Percentiles rank a stretch among this genome's conserved stretches.
Conservation (phyloP, 768 basidiomycete genomes). For the Termitomyces heimii region DNA sequence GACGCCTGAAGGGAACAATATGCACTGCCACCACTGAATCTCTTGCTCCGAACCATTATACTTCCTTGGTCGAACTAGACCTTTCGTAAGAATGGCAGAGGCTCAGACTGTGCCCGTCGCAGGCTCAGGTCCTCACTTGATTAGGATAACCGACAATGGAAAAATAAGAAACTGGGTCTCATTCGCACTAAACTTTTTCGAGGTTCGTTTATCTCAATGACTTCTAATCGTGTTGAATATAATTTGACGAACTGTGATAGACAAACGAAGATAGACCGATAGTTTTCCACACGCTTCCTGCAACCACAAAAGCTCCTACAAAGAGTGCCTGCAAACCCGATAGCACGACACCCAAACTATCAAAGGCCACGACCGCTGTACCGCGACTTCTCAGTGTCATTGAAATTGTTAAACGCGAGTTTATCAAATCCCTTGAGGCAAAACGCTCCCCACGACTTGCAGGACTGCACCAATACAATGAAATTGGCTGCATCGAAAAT, state of each 20-base stretch:
- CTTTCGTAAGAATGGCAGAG: not conserved
- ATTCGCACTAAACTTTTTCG: conserved; percentile 46
- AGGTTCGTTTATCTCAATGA: conserved; percentile 29
- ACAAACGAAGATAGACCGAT: conserved; percentile 42
- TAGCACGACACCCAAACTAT: conserved; percentile 10
- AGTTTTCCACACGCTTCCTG: conserved; percentile 56
- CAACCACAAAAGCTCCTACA: conserved; percentile 11
- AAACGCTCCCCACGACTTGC: conserved; percentile 32
- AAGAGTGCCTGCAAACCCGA: no score
- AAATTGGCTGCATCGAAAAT: conserved; percentile 52
- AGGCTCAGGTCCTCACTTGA: conserved; percentile 19
- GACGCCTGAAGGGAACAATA: not conserved
- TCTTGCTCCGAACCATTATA: not conserved
- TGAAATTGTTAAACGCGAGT: conserved; percentile 84
- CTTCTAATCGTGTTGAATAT: not conserved
- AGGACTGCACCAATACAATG: conserved; percentile 77
- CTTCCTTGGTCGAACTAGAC: not conserved
- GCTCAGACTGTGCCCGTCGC: not conserved
- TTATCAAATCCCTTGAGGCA: conserved; percentile 44
- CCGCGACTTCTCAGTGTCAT: conserved; percentile 71
- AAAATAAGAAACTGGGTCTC: conserved; percentile 50
- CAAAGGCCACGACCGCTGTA: conserved; percentile 32
- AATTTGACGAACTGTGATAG: conserved; percentile 20
- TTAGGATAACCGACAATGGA: conserved; percentile 52
- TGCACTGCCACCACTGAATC: conserved; percentile 2